Evolutionary conservation across 169 alveolate species (phyloP).

Genomic region (Prorocentrum cordatum): DNA sequence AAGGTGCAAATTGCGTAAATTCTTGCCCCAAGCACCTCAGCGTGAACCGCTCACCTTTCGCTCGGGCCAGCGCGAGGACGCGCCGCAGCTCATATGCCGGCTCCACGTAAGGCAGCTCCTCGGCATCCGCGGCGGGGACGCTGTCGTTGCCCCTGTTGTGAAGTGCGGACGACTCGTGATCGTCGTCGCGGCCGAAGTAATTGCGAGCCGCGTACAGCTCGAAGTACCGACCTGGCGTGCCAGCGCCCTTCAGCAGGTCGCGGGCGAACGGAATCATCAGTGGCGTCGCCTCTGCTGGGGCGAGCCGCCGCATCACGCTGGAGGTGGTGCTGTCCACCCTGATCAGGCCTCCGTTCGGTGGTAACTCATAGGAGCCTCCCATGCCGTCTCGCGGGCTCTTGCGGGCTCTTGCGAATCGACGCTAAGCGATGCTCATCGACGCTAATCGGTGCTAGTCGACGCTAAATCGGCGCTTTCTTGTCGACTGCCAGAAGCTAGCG

Average conservation of each 20-base stretch:
- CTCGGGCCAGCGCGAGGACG: background rate
- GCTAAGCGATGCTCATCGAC: too few species aligned
- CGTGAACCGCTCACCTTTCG: background rate
- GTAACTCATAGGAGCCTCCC: too few species aligned
- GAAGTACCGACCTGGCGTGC: slow-evolving; percentile 6
- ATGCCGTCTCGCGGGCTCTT: too few species aligned
- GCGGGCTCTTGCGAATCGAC: too few species aligned
- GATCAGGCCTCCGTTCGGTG: background rate
- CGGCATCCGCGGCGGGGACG: background rate
- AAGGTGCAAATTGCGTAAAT: too few species aligned
- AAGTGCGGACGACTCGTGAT: background rate
- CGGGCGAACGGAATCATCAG: background rate
- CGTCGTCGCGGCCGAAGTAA: background rate
- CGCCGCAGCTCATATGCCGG: background rate
- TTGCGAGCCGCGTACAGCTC: background rate
- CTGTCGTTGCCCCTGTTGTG: slow-evolving; percentile 1
- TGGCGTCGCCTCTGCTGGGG: background rate
- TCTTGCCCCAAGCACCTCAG: too few species aligned
- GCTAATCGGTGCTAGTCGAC: too few species aligned
- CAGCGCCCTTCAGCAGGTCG: background rate
- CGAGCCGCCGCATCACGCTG: background rate
- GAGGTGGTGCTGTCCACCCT: background rate
- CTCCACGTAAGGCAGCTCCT: background rate
- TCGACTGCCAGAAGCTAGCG: too few species aligned
- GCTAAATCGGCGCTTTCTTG: too few species aligned